Percentiles rank a stretch among this genome's conserved stretches.
These are phyloP conservation scores for Elongisporangium undulatum DNA, from an alignment of 352 stramenopile genomes.

Conservation along the genomic window DNA sequence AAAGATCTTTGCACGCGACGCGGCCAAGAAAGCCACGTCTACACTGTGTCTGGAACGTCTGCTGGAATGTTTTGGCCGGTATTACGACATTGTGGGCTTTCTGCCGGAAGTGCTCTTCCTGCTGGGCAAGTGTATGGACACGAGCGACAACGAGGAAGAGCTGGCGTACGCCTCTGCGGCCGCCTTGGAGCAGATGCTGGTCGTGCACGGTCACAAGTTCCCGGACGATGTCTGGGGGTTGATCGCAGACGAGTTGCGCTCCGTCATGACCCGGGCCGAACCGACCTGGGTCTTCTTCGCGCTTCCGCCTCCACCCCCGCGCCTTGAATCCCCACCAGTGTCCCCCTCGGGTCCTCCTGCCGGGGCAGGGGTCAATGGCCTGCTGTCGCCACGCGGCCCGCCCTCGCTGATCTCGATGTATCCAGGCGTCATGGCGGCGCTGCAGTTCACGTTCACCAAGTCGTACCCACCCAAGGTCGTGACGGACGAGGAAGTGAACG, in stretches of 20 bases:
- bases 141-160: slow-evolving; percentile 60
- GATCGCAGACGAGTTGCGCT: slow-evolving; percentile 76
- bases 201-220: slow-evolving; percentile 77
- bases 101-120: slow-evolving; percentile 74
- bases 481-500: slow-evolving; percentile 46
- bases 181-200: slow-evolving; percentile 63
- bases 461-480: slow-evolving; percentile 53
- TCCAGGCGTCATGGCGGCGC: slow-evolving; percentile 32
- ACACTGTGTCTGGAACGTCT: slow-evolving; percentile 65
- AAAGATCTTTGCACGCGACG: slow-evolving; percentile 18
- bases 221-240: slow-evolving; percentile 74
- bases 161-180: slow-evolving; percentile 52
- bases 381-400: slow-evolving; percentile 31
- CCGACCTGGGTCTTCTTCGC: slow-evolving; percentile 74
- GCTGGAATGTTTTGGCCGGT: slow-evolving; percentile 69
- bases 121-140: slow-evolving; percentile 76
- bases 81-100: slow-evolving; percentile 77
- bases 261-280: slow-evolving; percentile 65
- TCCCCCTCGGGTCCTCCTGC: slow-evolving; percentile 4
- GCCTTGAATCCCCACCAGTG: slow-evolving; percentile 3
- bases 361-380: neutral
- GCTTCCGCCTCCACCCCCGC: slow-evolving; percentile 1
- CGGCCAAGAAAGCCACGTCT: slow-evolving; percentile 44
- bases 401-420: slow-evolving; percentile 75
- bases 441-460: slow-evolving; percentile 54